phyloP scores from a whole-genome alignment of 2,329 filamentous ascomycete genomes.

The Fusarium xylarioides region DNA sequence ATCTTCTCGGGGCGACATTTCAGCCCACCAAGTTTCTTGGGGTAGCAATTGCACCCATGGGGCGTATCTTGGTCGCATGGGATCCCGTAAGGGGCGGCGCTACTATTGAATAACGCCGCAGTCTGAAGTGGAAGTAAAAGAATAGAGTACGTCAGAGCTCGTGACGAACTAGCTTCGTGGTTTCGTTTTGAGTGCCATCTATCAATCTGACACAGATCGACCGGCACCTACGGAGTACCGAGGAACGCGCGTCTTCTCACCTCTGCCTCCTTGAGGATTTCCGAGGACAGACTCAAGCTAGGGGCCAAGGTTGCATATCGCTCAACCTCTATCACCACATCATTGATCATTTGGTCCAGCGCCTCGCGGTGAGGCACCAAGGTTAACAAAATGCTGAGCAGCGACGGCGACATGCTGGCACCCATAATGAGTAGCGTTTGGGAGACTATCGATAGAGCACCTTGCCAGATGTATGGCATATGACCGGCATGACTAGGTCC shows the following conservation, averaged over 20 bases:
- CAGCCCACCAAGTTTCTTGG: constrained; percentile 1
- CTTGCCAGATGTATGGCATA: constrained; percentile 88
- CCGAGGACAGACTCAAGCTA: constrained; percentile 77
- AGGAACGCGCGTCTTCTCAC: constrained; percentile 72
- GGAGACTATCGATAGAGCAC: constrained; percentile 82
- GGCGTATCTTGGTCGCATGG: background rate
- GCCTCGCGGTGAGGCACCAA: constrained; percentile 66
- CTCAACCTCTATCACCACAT: constrained; percentile 80
- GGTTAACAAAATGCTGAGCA: constrained; percentile 70
- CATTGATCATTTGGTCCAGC: constrained; percentile 79
- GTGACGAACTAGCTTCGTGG: background rate
- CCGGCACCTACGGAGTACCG: constrained; percentile 50
- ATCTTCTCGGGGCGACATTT: constrained; percentile 12
- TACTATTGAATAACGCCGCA: background rate
- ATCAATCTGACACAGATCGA: background rate
- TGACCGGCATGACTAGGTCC: constrained; percentile 75
- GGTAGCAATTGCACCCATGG: background rate
- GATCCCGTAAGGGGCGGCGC: background rate
- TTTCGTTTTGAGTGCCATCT: background rate
- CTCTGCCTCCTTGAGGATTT: constrained; percentile 83
- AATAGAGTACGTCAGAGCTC: background rate
- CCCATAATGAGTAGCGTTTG: constrained; percentile 86
- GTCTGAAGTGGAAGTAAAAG: background rate
- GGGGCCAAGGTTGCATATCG: constrained; percentile 79
- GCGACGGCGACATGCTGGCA: constrained; percentile 79